Percentiles rank a stretch among this genome's conserved stretches.
These are phyloP conservation scores for Prunus kanzakura DNA, from an alignment of 306 rosid genomes.

Conservation along the genomic window DNA sequence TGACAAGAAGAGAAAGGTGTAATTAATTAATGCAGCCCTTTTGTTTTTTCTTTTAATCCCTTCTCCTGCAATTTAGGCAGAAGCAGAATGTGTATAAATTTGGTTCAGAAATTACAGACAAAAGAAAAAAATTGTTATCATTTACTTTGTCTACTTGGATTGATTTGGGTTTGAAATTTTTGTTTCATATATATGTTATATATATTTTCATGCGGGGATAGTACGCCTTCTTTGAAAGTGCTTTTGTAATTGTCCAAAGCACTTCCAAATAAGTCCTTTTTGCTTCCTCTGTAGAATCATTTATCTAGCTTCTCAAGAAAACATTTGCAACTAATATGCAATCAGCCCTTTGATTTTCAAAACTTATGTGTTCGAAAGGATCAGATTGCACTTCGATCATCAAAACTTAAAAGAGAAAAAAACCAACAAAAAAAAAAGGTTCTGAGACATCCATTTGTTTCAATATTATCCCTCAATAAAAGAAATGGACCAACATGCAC, in stretches of 20 bases:
- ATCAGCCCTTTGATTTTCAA: too few relatives aligned
- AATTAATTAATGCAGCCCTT: background rate
- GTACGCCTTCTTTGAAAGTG: too few relatives aligned
- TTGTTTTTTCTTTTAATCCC: background rate
- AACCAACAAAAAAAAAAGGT: too few relatives aligned
- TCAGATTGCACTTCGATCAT: too few relatives aligned
- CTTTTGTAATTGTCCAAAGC: too few relatives aligned
- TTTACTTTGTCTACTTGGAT: background rate
- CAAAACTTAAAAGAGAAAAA: too few relatives aligned
- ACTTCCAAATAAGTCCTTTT: too few relatives aligned
- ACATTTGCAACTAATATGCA: too few relatives aligned
- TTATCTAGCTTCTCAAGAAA: too few relatives aligned
- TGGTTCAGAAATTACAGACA: background rate
- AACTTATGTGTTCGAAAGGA: too few relatives aligned
- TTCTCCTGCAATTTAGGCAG: slow-evolving; percentile 4
- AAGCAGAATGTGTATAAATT: background rate
- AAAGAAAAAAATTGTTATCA: background rate
- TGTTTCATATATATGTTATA: background rate
- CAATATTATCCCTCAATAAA: background rate
- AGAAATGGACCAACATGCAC: background rate
- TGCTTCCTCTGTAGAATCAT: too few relatives aligned
- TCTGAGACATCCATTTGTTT: too few relatives aligned
- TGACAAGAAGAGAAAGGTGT: slow-evolving; percentile 10
- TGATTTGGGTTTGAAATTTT: background rate
- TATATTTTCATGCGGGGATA: background rate